Evolutionary conservation across 148 eudicot species (phyloP), one percentile per base, ranked within the genome.

Genomic region (Rhododendron mucronatum): DNA sequence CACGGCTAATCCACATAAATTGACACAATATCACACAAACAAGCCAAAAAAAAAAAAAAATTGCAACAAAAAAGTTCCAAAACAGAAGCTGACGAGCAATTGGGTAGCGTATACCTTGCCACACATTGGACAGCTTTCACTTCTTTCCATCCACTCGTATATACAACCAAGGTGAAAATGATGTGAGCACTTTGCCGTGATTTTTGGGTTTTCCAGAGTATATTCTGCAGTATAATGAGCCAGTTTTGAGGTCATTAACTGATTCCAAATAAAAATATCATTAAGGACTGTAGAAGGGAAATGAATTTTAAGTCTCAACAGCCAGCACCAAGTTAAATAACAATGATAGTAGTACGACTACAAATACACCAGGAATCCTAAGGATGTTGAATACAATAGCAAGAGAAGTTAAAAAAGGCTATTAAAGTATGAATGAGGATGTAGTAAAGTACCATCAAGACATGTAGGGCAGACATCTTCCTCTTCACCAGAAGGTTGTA

Each of bases 381-480:
- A 37, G 69, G 26, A 55, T 55, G 65, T 81, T 81, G 13, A 57
- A 81, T 55, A 33, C 83, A 41, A 57, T 18, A 20, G 16, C 47
- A 55, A 18, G 47, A 50, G 35, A 53, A 35, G 71, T 81, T 81
- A 12, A 18, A 3, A 53, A 15, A 33, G 23, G 65, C 69, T 7
- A 61, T 2, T 80, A 80, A 76, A 57, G 39, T n/a, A 44, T 39
- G 55, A n/a, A 65, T n/a, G 39, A 44, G 33, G 71, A 65, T 67
- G 26, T 45, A 44, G n/a, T 55, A 57, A 48, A 55, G 30, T 85
- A 87, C 88, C 88, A 6, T 87, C 88, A 76, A 87, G 88, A 83
- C 88, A 86, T 16, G 85, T 86, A 33, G 88, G 88, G 85, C 88
- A 86, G 61, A 86, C 88, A 82, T 86, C 88, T 79, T 83, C 88